Conservation (phyloP, 306 rosid genomes). For the peach (Prunus persica) region Prunus_persica_NCBIv2 NC_034013.1:5869501-5870000, state of each 20-base stretch:
- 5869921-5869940: too few species aligned
- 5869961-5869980: too few species aligned
- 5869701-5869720: slow-evolving; percentile 43
- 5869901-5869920: too few species aligned
- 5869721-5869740: slow-evolving; percentile 37
- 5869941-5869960: too few species aligned
- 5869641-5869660: slow-evolving; percentile 39
- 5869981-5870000: too few species aligned
- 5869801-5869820: neutral
- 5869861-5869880: neutral
- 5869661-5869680: slow-evolving; percentile 45
- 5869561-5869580: slow-evolving; percentile 47
- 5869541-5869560: slow-evolving; percentile 50
- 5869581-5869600: slow-evolving; percentile 50
- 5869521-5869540: slow-evolving; percentile 48
- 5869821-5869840: neutral
- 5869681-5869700: slow-evolving; percentile 46
- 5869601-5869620: slow-evolving; percentile 45
- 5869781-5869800: neutral
- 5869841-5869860: neutral
- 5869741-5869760: slow-evolving; percentile 29
- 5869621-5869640: slow-evolving; percentile 39
- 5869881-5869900: neutral
- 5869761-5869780: neutral
- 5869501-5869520: slow-evolving; percentile 1